Percentiles rank a stretch among this genome's conserved stretches.
phyloP scores from a whole-genome alignment of 257 asterid genomes.

The Nicotiana sylvestris region DNA sequence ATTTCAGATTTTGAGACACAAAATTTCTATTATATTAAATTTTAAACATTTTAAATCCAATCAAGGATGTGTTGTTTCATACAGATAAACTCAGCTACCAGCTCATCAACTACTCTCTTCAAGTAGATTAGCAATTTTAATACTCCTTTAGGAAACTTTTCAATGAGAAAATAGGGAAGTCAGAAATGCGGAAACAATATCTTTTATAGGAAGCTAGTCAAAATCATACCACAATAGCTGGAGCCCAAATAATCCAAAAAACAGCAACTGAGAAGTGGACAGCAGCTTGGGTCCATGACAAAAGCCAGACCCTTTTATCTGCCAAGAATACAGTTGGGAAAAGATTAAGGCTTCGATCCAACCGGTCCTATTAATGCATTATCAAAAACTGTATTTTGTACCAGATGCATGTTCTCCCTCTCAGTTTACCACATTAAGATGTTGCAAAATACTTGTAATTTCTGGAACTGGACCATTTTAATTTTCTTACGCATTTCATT shows the following conservation, averaged over 20 bases:
- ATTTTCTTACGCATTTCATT: neutral
- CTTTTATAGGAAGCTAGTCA: neutral
- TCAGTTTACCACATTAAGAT: neutral
- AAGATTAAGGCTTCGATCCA: neutral
- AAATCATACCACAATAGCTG: slow-evolving; percentile 58
- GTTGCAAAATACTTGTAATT: slow-evolving; percentile 7
- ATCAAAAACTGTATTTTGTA: neutral
- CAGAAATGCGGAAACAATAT: neutral
- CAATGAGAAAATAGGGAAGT: slow-evolving; percentile 7
- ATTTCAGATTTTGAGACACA: neutral
- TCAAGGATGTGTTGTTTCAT: neutral
- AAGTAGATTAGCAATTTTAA: neutral
- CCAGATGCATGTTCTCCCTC: neutral
- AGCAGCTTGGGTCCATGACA: slow-evolving; percentile 70
- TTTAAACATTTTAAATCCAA: neutral
- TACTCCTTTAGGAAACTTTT: neutral
- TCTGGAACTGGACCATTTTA: neutral
- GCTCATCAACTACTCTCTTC: neutral
- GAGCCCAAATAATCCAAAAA: slow-evolving; percentile 95
- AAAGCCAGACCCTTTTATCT: slow-evolving; percentile 82
- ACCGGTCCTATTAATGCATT: neutral
- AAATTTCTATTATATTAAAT: neutral
- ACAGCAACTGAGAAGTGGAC: slow-evolving; percentile 58
- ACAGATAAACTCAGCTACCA: neutral
- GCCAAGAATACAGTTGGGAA: slow-evolving; percentile 14